These are phyloP conservation scores for Zychaea mexicana DNA, from an alignment of 371 early-diverging fungal species.

Conservation along the genomic window DNA sequence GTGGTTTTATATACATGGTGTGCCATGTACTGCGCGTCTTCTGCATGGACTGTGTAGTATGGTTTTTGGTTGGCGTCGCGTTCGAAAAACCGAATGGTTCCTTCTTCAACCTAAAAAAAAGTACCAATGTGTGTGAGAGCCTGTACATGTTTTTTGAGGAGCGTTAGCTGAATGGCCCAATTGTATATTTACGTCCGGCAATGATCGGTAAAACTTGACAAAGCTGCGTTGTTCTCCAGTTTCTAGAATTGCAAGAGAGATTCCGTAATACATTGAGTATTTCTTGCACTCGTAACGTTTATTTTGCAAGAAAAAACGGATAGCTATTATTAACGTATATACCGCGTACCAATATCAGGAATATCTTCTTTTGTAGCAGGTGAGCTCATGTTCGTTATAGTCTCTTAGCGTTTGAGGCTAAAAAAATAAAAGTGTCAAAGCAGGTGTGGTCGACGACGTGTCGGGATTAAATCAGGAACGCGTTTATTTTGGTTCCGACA, in stretches of 20 bases:
- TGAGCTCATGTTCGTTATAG: no score
- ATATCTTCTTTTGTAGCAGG: neutral
- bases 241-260: conserved; percentile 1
- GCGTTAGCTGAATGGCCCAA: no score
- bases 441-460: no score
- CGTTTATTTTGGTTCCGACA: no score
- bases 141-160: no score
- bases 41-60: conserved; percentile 86
- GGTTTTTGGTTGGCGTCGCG: conserved; percentile 48
- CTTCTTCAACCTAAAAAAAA: conserved; percentile 30
- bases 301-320: neutral
- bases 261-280: neutral
- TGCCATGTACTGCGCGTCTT: conserved; percentile 87
- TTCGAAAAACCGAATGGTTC: conserved; percentile 76
- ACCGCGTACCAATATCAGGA: neutral
- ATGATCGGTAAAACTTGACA: conserved; percentile 11
- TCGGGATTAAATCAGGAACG: no score
- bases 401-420: no score
- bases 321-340: neutral
- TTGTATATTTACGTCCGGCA: conserved; percentile 5
- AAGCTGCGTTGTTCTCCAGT: conserved; percentile 17
- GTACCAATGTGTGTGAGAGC: no score
- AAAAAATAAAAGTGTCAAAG: neutral
- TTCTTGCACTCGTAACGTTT: neutral
- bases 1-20: conserved; percentile 86